Conservation (phyloP, 2,329 filamentous ascomycete species). For the Paradendryphiella salina region DNA sequence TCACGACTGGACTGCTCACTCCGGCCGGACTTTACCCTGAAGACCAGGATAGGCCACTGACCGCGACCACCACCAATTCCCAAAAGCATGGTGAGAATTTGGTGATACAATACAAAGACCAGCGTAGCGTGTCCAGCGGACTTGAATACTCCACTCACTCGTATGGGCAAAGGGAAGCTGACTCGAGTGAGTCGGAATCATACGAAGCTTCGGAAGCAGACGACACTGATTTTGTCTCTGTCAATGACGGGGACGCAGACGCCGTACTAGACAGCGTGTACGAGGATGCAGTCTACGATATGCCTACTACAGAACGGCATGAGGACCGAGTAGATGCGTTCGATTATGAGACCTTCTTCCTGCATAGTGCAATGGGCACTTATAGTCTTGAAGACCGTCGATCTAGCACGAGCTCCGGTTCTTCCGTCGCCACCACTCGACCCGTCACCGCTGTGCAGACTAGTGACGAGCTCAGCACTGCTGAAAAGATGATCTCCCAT, state of each 20-base stretch:
- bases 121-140: not conserved
- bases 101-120: constrained; percentile 10
- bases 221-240: constrained; percentile 48
- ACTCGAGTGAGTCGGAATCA: constrained; percentile 25
- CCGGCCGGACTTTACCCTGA: constrained; percentile 29
- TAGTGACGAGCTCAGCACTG: constrained; percentile 23
- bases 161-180: constrained; percentile 32
- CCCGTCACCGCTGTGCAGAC: constrained; percentile 37
- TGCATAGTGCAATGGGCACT: constrained; percentile 87
- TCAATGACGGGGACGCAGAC: constrained; percentile 35
- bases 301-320: constrained; percentile 61
- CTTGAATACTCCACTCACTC: constrained; percentile 7
- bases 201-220: constrained; percentile 34
- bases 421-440: constrained; percentile 57
- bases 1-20: constrained; percentile 32
- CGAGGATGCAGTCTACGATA: constrained; percentile 51
- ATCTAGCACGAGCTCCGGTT: constrained; percentile 57
- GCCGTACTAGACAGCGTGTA: constrained; percentile 46
- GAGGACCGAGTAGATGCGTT: constrained; percentile 95
- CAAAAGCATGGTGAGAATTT: constrained; percentile 26
- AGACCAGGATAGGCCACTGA: constrained; percentile 9
- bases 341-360: constrained; percentile 94
- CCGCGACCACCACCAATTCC: constrained; percentile 20
- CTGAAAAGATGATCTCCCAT: constrained; percentile 34
- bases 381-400: constrained; percentile 64